These are phyloP conservation scores for Maudiozyma pseudohumilis DNA, from an alignment of 805 yeast species.

Conservation along the genomic window DNA sequence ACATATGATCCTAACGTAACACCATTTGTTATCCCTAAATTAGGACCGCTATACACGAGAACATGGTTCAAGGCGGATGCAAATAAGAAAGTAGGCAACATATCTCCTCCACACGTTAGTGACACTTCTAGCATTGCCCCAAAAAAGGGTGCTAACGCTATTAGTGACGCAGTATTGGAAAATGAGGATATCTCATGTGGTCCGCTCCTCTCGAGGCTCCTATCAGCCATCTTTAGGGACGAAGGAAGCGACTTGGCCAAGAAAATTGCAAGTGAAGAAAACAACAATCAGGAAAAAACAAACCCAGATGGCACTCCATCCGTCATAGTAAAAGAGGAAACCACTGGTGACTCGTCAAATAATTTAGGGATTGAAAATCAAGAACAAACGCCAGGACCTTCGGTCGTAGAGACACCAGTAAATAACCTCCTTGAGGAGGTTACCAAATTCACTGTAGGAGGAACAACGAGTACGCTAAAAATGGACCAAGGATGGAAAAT, in stretches of 20 bases:
- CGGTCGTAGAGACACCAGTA: constrained; percentile 15
- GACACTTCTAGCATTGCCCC: constrained; percentile 39
- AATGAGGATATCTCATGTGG: constrained; percentile 78
- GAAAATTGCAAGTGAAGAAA: constrained; percentile 1
- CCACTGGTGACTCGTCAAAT: constrained; percentile 18
- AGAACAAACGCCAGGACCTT: constrained; percentile 12
- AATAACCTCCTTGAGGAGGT: constrained; percentile 12
- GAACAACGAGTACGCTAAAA: constrained; percentile 27
- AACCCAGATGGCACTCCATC: not conserved
- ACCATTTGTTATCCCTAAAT: constrained; percentile 73
- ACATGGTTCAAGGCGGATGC: constrained; percentile 81
- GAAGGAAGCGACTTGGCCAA: constrained; percentile 12
- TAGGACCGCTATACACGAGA: constrained; percentile 76
- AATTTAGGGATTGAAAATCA: constrained; percentile 8
- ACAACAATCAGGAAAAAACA: not conserved
- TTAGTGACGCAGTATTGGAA: constrained; percentile 51
- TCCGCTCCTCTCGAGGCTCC: constrained; percentile 73
- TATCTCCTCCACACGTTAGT: constrained; percentile 39
- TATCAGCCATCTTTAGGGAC: constrained; percentile 59
- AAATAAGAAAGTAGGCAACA: constrained; percentile 32
- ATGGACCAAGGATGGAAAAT: constrained; percentile 42
- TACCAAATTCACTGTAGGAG: constrained; percentile 7
- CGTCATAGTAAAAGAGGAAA: constrained; percentile 11
- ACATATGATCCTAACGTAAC: constrained; percentile 56
- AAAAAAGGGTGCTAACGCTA: constrained; percentile 46